Evolutionary conservation across 371 early-diverging fungal genomes (phyloP), one percentile per base, ranked within the genome.

Genomic region (Mortierella sp.): DNA sequence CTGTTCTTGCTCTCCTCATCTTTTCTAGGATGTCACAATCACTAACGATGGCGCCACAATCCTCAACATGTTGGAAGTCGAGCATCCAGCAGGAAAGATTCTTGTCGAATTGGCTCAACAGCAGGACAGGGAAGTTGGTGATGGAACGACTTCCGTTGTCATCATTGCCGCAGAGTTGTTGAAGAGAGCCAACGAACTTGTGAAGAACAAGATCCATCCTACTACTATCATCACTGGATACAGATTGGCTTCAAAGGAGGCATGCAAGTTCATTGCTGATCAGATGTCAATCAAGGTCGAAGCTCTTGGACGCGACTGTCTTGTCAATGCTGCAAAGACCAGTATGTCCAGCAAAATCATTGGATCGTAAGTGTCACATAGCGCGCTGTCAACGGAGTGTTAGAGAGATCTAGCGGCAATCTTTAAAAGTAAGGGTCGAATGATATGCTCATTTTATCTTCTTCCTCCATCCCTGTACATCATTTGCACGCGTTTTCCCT

Each of bases 1-100:
- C 22, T 33, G n/a, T n/a, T 38, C 41, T 38, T 21, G 28, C 28
- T 60, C 11, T 60, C 6, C 36, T 28, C n/a, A 8, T 41, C 41
- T 60, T 19, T 62, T 21, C 24, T 24, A 97, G 97, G 97, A 98
- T 87, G 98, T 99, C 53, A 97, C 98, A 22, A 99, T 99, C 77
- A 99, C 99, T 24, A 99, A 99, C 85, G 99, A 99, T 91, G 99
- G 99, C 38, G 99, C 99, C 4, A 99, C 99, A 4, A 99, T 99
- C 84, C 91, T 99, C 72, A 92, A 94, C 70, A 93, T 98, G 64
- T 91, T 99, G 65, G 97, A 99, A 77, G 96, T 99, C 8, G 98
- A 97, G 82, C 99, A 99, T 86, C 99, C 99, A 21, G 98, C 99
- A 9, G 99, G 97, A 45, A 94, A 93, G 77, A 96, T 99, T 15